Percentiles rank a stretch among this genome's conserved stretches.
Evolutionary conservation across 192 early-diverging fungal genomes (phyloP).

Genomic region (Backusella australiensis): DNA sequence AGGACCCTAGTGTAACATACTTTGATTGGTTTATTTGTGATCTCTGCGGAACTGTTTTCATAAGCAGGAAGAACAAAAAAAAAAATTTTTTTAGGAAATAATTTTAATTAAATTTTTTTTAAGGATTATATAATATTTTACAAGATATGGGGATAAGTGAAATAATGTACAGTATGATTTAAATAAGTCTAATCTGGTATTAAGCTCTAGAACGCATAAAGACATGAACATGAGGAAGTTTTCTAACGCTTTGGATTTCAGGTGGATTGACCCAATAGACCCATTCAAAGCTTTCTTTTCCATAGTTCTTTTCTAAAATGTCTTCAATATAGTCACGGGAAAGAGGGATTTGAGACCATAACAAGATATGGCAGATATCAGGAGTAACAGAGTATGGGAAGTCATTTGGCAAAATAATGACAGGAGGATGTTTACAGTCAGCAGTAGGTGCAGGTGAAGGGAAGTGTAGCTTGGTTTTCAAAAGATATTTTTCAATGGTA

Average conservation of each 20-base stretch:
- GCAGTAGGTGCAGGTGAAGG: neutral
- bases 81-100: neutral
- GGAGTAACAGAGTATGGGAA: constrained; percentile 24
- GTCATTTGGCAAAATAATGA: constrained; percentile 32
- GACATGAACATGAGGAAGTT: constrained; percentile 32
- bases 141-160: neutral
- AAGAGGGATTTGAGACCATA: constrained; percentile 23
- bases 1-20: neutral
- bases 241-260: constrained; percentile 32
- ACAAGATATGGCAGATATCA: constrained; percentile 21
- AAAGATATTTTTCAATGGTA: constrained; percentile 28
- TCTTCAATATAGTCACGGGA: constrained; percentile 5
- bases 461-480: constrained; percentile 16
- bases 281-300: constrained; percentile 11
- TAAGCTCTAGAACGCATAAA: constrained; percentile 16
- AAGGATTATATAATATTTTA: constrained; percentile 5
- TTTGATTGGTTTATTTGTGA: constrained; percentile 5
- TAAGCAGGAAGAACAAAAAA: neutral
- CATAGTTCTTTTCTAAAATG: constrained; percentile 18
- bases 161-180: neutral
- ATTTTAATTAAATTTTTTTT: constrained; percentile 4
- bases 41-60: neutral
- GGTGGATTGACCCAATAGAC: constrained; percentile 34
- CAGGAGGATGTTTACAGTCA: neutral
- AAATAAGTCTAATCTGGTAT: neutral